Conservation (phyloP, 2,329 filamentous ascomycete genomes). For the Trichophyton benhamiae region DNA sequence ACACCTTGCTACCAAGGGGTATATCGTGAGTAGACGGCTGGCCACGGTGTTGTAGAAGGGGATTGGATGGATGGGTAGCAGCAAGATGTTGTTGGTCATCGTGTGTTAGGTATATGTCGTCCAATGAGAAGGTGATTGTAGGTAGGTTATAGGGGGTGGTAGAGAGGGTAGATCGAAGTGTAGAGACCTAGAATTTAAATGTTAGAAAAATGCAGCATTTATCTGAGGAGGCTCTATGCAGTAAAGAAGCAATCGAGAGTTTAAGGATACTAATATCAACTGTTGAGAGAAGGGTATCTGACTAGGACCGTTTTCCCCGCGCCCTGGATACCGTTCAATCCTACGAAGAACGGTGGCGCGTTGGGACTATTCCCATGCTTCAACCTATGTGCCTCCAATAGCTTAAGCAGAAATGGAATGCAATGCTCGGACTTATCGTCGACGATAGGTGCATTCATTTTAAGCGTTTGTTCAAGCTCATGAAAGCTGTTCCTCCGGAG, state of each 20-base stretch:
- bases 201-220: neutral
- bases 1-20: slow-evolving; percentile 49
- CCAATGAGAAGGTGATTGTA: slow-evolving; percentile 66
- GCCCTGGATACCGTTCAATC: slow-evolving; percentile 83
- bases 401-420: slow-evolving; percentile 61
- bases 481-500: neutral
- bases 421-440: slow-evolving; percentile 71
- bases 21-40: slow-evolving; percentile 78
- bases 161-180: slow-evolving; percentile 51
- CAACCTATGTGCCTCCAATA: slow-evolving; percentile 41
- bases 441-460: slow-evolving; percentile 37
- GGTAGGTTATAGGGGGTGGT: slow-evolving; percentile 45
- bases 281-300: slow-evolving; percentile 17
- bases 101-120: slow-evolving; percentile 78
- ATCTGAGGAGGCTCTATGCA: neutral
- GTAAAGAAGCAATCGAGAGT: neutral
- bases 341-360: slow-evolving; percentile 63
- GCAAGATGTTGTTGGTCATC: slow-evolving; percentile 55
- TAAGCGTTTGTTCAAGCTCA: slow-evolving; percentile 10
- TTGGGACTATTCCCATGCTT: slow-evolving; percentile 25
- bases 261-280: neutral
- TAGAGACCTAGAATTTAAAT: slow-evolving; percentile 38
- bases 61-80: slow-evolving; percentile 53
- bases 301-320: slow-evolving; percentile 85
- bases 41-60: slow-evolving; percentile 66